A percentile compares a stretch with the other conserved stretches of the same genome.
Conservation (phyloP, 2,329 filamentous ascomycete genomes). For the Corinectria fuckeliana region DNA sequence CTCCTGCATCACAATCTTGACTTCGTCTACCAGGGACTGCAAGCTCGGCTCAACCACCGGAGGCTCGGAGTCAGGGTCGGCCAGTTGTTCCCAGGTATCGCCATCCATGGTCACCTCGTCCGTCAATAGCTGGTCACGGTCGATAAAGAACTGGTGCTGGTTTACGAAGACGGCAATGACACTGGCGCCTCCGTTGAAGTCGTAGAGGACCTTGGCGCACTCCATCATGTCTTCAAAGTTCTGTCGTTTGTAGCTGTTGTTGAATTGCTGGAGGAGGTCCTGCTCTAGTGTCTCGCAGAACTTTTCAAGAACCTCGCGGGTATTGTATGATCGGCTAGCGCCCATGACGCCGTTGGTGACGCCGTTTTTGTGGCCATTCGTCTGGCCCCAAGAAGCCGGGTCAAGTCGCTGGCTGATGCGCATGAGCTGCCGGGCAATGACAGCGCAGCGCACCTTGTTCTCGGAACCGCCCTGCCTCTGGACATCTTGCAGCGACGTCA, state of each 20-base stretch:
- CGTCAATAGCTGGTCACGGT: constrained; percentile 87
- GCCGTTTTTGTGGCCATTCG: constrained; percentile 61
- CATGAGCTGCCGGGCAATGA: constrained; percentile 91
- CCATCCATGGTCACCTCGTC: constrained; percentile 81
- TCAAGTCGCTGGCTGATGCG: constrained; percentile 93
- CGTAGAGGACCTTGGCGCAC: constrained; percentile 89
- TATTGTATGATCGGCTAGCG: constrained; percentile 63
- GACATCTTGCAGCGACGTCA: constrained; percentile 88
- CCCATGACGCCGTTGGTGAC: constrained; percentile 52
- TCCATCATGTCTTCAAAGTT: constrained; percentile 99
- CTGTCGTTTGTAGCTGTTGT: constrained; percentile 92
- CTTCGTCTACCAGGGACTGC: constrained; percentile 91
- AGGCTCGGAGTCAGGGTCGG: constrained; percentile 91
- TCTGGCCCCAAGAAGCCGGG: constrained; percentile 72
- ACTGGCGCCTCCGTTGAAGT: constrained; percentile 95
- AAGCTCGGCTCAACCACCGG: constrained; percentile 91
- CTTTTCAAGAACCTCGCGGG: constrained; percentile 91
- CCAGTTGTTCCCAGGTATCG: constrained; percentile 87
- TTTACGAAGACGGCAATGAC: constrained; percentile 98
- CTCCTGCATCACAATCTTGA: constrained; percentile 94
- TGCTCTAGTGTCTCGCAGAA: constrained; percentile 96
- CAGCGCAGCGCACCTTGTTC: constrained; percentile 91
- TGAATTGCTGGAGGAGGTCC: constrained; percentile 93
- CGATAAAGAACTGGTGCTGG: constrained; percentile 99
- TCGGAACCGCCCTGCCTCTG: constrained; percentile 84